These are phyloP conservation scores for Serpula lacrymans DNA, from an alignment of 768 basidiomycete genomes.

Conservation along the genomic window DNA sequence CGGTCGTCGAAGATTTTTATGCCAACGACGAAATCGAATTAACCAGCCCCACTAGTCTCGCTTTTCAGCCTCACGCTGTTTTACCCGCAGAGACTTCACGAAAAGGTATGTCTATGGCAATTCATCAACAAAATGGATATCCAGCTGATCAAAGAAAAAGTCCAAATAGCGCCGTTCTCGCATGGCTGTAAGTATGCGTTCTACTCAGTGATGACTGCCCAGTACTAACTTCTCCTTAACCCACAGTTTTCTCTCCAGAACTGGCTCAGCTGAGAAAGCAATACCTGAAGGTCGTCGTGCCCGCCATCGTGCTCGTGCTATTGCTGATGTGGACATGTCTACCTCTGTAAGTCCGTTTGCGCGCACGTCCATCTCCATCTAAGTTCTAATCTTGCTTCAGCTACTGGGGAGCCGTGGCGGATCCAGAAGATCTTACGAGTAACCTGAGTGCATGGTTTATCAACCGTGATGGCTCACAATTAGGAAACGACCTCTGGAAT, in stretches of 20 bases:
- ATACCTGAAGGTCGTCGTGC: conserved; percentile 30
- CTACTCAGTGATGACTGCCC: neutral
- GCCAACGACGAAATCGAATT: too few species aligned
- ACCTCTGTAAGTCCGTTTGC: conserved; percentile 33
- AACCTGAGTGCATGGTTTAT: conserved; percentile 38
- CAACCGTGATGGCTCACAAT: conserved; percentile 33
- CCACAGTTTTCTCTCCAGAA: conserved; percentile 19
- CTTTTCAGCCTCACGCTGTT: too few species aligned
- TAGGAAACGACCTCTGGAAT: conserved; percentile 29
- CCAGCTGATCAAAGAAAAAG: too few species aligned
- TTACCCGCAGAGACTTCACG: too few species aligned
- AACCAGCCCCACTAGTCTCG: too few species aligned
- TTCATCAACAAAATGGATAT: too few species aligned
- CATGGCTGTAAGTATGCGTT: neutral
- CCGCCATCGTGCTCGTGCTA: conserved; percentile 26
- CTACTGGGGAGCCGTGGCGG: conserved; percentile 22
- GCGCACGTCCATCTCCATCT: conserved; percentile 3
- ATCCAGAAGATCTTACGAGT: conserved; percentile 13
- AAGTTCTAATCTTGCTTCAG: conserved; percentile 9
- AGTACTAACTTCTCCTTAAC: neutral
- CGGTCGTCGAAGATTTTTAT: too few species aligned
- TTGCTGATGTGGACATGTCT: conserved; percentile 39
- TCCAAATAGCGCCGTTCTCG: too few species aligned
- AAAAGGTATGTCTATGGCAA: too few species aligned
- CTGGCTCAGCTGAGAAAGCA: conserved; percentile 19